Percentiles rank a stretch among this genome's conserved stretches.
Evolutionary conservation across 305 asterid species (phyloP).

Genomic region (Salvia sclarea): DNA sequence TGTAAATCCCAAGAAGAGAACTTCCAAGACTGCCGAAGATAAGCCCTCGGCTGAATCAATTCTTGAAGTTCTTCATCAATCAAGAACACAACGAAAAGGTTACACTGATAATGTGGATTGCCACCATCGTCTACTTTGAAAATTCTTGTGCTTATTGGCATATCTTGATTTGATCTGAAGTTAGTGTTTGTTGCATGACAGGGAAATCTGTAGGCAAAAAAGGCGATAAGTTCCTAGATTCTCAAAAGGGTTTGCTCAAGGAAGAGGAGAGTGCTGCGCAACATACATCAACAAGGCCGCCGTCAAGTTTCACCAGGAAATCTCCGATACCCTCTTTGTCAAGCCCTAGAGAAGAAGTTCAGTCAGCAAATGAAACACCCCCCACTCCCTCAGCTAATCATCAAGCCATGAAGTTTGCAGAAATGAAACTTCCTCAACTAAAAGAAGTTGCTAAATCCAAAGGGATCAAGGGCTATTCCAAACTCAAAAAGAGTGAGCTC

Average conservation of each 20-base stretch:
- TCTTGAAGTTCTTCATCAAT: slow-evolving; percentile 56
- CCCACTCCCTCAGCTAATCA: slow-evolving; percentile 5
- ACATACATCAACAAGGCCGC: slow-evolving; percentile 41
- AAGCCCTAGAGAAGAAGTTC: slow-evolving; percentile 31
- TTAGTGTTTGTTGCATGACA: slow-evolving; percentile 23
- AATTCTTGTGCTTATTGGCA: not conserved
- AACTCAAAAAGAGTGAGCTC: slow-evolving; percentile 63
- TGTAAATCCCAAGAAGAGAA: slow-evolving; percentile 43
- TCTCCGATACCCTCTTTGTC: slow-evolving; percentile 48
- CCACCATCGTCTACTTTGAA: not conserved
- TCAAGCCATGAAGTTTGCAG: slow-evolving; percentile 38
- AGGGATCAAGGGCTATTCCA: slow-evolving; percentile 76
- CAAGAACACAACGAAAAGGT: slow-evolving; percentile 55
- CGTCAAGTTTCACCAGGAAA: slow-evolving; percentile 54
- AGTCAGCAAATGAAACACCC: slow-evolving; percentile 18
- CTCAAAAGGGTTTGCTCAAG: slow-evolving; percentile 32
- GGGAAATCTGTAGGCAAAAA: slow-evolving; percentile 41
- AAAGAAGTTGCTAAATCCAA: slow-evolving; percentile 67
- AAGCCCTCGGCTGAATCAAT: slow-evolving; percentile 54
- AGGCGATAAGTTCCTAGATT: slow-evolving; percentile 27
- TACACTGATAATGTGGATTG: not conserved
- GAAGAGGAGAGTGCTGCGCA: slow-evolving; percentile 38
- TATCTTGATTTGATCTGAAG: slow-evolving; percentile 16
- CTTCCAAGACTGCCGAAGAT: slow-evolving; percentile 38
- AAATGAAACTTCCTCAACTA: slow-evolving; percentile 61